phyloP scores from a whole-genome alignment of 768 basidiomycete species.

The Mycena sanguinolenta region DNA sequence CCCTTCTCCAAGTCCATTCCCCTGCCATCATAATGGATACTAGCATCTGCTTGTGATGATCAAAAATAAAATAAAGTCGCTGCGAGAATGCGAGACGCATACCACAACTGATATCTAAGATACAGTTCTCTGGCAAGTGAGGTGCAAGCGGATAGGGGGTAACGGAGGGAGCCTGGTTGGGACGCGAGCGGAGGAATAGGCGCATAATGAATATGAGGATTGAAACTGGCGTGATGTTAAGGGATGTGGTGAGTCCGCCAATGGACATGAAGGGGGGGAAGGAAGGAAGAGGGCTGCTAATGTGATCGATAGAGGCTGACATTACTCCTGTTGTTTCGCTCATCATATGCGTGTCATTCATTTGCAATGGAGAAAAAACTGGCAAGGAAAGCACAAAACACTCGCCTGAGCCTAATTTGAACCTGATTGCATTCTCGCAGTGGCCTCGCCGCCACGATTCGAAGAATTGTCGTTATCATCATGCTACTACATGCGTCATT shows the following conservation, averaged over 20 bases:
- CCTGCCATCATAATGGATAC: neutral
- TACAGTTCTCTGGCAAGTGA: constrained; percentile 18
- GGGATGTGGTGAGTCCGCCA: constrained; percentile 23
- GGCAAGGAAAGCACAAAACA: neutral
- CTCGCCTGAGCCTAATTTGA: too few species aligned
- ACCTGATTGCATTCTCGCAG: too few species aligned
- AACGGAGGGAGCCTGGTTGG: neutral
- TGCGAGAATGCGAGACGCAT: neutral
- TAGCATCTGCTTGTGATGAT: neutral
- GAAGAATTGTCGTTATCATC: neutral
- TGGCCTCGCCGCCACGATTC: neutral
- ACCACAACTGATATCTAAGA: constrained; percentile 23
- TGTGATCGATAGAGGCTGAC: neutral
- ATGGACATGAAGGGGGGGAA: constrained; percentile 15
- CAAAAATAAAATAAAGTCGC: neutral
- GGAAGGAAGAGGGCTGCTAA: neutral
- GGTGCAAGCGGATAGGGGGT: constrained; percentile 29
- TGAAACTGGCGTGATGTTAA: constrained; percentile 33
- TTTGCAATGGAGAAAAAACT: too few species aligned
- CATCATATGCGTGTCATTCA: too few species aligned
- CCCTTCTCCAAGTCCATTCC: constrained; percentile 5
- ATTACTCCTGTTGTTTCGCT: too few species aligned
- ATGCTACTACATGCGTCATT: constrained; percentile 12
- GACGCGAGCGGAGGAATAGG: constrained; percentile 14
- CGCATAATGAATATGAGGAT: constrained; percentile 21